These are phyloP conservation scores for Edaphochlamys debaryana DNA, from an alignment of 139 green algal species.

Conservation along the genomic window DNA sequence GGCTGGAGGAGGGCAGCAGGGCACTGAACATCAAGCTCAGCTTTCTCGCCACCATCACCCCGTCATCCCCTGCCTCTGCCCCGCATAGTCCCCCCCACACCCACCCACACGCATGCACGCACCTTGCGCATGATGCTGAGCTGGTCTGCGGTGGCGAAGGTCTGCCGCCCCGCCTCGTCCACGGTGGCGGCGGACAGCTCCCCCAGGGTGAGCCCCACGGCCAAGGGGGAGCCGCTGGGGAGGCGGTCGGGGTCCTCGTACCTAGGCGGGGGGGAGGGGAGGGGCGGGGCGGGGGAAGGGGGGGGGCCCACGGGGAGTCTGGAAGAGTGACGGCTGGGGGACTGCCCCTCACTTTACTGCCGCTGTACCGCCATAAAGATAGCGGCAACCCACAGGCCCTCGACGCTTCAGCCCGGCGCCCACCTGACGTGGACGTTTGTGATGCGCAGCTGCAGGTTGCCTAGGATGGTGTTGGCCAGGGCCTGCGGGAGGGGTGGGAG, in stretches of 20 bases:
- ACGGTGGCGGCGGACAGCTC: conserved; percentile 87
- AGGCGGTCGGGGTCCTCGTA: conserved; percentile 34
- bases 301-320: neutral
- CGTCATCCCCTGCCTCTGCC: too few species aligned
- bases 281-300: neutral
- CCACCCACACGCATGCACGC: neutral
- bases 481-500: conserved; percentile 44
- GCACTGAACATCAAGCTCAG: too few species aligned
- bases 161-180: conserved; percentile 74
- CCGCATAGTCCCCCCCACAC: too few species aligned
- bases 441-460: conserved; percentile 76
- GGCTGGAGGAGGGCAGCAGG: too few species aligned
- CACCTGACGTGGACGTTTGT: conserved; percentile 92
- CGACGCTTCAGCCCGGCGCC: neutral
- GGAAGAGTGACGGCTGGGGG: neutral
- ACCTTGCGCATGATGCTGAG: conserved; percentile 87
- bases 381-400: too few species aligned
- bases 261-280: neutral
- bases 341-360: too few species aligned
- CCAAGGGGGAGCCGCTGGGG: conserved; percentile 37
- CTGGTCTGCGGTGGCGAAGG: conserved; percentile 82
- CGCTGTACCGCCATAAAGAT: too few species aligned
- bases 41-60: too few species aligned
- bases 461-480: conserved; percentile 85
- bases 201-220: conserved; percentile 80